Conservation (phyloP, 768 basidiomycete genomes). For the Exidia glandulosa region DNA sequence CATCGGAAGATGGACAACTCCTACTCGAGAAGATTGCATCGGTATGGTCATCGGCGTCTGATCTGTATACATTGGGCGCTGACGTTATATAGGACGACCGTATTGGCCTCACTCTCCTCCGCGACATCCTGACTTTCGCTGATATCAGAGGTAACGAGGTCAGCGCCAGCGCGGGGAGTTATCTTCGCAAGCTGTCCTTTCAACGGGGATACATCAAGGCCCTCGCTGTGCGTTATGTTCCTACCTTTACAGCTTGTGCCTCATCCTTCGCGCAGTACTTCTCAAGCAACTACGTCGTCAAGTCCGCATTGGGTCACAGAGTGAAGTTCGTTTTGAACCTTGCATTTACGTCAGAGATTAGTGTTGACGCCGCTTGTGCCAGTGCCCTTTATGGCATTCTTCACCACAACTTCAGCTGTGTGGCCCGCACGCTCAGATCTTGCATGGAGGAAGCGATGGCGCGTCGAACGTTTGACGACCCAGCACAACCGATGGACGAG, state of each 20-base stretch:
- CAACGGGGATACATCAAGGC: slow-evolving; percentile 45
- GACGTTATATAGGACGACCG: slow-evolving; percentile 21
- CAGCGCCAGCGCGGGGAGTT: slow-evolving; percentile 26
- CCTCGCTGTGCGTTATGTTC: slow-evolving; percentile 28
- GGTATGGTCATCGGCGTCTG: slow-evolving; percentile 18
- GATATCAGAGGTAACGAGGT: slow-evolving; percentile 23
- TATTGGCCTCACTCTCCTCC: slow-evolving; percentile 39
- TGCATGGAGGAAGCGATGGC: slow-evolving; percentile 26
- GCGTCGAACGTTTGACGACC: slow-evolving; percentile 24
- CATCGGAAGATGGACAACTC: slow-evolving; percentile 40
- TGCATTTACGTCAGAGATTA: not conserved
- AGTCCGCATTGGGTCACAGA: slow-evolving; percentile 38
- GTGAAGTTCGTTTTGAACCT: slow-evolving; percentile 33
- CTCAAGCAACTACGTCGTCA: slow-evolving; percentile 48
- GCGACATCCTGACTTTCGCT: slow-evolving; percentile 34
- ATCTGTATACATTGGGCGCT: not conserved
- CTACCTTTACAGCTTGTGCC: slow-evolving; percentile 1
- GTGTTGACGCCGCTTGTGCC: not conserved
- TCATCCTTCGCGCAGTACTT: slow-evolving; percentile 31
- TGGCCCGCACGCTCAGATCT: slow-evolving; percentile 29
- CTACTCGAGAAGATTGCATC: slow-evolving; percentile 28
- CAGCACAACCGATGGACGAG: slow-evolving; percentile 2
- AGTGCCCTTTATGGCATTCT: slow-evolving; percentile 37
- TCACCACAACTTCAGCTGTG: slow-evolving; percentile 31
- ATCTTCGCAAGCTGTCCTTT: slow-evolving; percentile 35